phyloP scores from a whole-genome alignment of 139 green algal genomes.

The Penium margaritaceum region DNA sequence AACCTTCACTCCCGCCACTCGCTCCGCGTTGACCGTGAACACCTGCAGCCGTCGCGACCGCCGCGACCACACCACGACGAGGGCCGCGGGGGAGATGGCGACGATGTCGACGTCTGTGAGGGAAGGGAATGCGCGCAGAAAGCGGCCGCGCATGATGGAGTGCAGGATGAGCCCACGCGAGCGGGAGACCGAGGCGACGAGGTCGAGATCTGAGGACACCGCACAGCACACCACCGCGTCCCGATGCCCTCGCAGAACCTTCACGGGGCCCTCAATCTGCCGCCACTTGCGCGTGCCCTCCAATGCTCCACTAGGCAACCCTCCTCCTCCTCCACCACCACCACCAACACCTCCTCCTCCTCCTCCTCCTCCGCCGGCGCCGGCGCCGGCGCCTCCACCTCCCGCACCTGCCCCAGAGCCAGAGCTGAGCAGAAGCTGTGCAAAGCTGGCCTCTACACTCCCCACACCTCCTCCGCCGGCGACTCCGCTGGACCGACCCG shows the following conservation, averaged over 20 bases:
- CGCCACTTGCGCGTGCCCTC: constrained; percentile 10
- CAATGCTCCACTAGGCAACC: too few relatives aligned
- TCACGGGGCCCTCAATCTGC: constrained; percentile 32
- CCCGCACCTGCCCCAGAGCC: neutral
- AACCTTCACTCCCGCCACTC: neutral
- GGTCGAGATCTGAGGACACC: constrained; percentile 56
- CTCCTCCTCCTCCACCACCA: constrained; percentile 1
- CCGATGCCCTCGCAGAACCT: constrained; percentile 56
- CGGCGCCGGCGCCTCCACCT: neutral
- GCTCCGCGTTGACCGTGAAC: constrained; percentile 30
- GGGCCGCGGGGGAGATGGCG: constrained; percentile 16
- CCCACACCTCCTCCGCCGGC: too few relatives aligned
- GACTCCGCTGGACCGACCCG: too few relatives aligned
- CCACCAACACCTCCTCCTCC: too few relatives aligned
- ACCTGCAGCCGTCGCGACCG: neutral
- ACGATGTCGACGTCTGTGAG: neutral
- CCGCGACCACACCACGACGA: constrained; percentile 12
- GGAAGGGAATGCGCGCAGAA: constrained; percentile 54
- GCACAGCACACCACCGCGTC: constrained; percentile 55
- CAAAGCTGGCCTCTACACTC: too few relatives aligned
- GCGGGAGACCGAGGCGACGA: constrained; percentile 44
- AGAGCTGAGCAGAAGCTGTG: too few relatives aligned
- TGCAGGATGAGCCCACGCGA: constrained; percentile 42
- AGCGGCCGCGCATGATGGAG: constrained; percentile 20
- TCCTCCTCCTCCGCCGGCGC: too few relatives aligned